Conservation (phyloP, 2,329 filamentous ascomycete genomes). For the Colletotrichum cuscutae region DNA sequence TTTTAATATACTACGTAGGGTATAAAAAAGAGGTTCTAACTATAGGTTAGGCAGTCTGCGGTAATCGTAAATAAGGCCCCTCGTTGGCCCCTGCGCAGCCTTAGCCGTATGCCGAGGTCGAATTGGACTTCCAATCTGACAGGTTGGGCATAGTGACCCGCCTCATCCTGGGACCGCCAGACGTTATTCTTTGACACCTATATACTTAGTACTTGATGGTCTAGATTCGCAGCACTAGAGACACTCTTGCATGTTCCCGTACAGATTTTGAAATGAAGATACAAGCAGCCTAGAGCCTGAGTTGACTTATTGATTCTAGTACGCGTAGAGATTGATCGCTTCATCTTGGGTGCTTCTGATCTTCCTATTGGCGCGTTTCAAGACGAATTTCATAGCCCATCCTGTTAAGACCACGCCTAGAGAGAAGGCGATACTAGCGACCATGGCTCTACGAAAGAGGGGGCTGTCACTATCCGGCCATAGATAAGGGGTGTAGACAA, state of each 20-base stretch:
- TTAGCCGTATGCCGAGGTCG: too few relatives aligned
- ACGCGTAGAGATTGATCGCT: constrained; percentile 42
- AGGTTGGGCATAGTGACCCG: constrained; percentile 23
- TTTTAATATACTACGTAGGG: too few relatives aligned
- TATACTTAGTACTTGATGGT: constrained; percentile 9
- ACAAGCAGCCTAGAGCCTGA: too few relatives aligned
- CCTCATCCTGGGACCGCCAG: neutral
- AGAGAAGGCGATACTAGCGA: constrained; percentile 38
- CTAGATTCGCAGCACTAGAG: neutral
- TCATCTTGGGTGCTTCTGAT: constrained; percentile 36
- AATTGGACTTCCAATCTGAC: too few relatives aligned
- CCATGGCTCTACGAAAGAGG: constrained; percentile 35
- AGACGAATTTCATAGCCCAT: constrained; percentile 46
- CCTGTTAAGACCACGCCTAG: constrained; percentile 47
- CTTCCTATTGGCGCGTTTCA: constrained; percentile 49
- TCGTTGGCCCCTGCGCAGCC: too few relatives aligned
- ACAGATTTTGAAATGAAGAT: too few relatives aligned
- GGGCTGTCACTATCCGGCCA: constrained; percentile 46
- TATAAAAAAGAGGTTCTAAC: too few relatives aligned
- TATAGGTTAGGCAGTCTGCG: too few relatives aligned
- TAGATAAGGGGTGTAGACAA: constrained; percentile 53
- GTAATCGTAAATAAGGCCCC: too few relatives aligned
- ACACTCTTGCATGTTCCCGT: too few relatives aligned
- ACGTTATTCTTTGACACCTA: neutral
- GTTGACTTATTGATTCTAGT: constrained; percentile 23